Evolutionary conservation across 2,329 filamentous ascomycete species (phyloP).

Genomic region (Exutisphaerella laricina): DNA sequence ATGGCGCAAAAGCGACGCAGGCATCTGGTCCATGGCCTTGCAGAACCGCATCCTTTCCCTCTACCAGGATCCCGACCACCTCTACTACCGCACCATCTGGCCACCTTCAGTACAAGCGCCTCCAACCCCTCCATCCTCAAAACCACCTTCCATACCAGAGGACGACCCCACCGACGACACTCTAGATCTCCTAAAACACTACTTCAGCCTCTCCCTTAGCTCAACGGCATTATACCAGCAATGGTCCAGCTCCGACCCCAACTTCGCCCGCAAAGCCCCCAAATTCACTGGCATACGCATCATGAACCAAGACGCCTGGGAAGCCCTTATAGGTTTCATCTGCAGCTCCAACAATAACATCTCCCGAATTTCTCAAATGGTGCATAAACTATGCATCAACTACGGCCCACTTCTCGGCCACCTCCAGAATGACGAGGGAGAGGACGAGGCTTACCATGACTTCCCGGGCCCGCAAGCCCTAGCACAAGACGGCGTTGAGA

Average conservation of each 20-base stretch:
- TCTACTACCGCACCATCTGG: conserved; percentile 73
- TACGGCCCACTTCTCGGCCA: conserved; percentile 74
- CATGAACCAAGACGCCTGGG: conserved; percentile 91
- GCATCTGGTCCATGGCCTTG: conserved; percentile 86
- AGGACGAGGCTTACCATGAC: conserved; percentile 63
- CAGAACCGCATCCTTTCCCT: conserved; percentile 79
- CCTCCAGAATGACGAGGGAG: conserved; percentile 50
- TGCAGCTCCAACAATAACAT: conserved; percentile 99
- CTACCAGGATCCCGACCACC: conserved; percentile 69
- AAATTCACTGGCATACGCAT: conserved; percentile 89
- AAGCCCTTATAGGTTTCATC: conserved; percentile 88
- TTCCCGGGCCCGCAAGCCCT: conserved; percentile 74
- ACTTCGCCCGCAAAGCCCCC: conserved; percentile 82
- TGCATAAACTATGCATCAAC: conserved; percentile 79
- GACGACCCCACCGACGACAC: conserved; percentile 59
- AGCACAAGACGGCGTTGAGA: conserved; percentile 68
- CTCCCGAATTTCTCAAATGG: conserved; percentile 90
- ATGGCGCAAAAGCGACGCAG: conserved; percentile 74
- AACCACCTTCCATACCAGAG: conserved; percentile 31
- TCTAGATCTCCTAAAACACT: conserved; percentile 67
- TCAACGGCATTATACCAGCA: conserved; percentile 71
- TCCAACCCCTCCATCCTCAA: conserved; percentile 37
- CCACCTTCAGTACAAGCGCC: conserved; percentile 35
- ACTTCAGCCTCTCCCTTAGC: conserved; percentile 80
- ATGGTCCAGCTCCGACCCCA: conserved; percentile 79